Evolutionary conservation across 1,284 basidiomycete genomes (phyloP).

Genomic region (Moesziomyces sp.): DNA sequence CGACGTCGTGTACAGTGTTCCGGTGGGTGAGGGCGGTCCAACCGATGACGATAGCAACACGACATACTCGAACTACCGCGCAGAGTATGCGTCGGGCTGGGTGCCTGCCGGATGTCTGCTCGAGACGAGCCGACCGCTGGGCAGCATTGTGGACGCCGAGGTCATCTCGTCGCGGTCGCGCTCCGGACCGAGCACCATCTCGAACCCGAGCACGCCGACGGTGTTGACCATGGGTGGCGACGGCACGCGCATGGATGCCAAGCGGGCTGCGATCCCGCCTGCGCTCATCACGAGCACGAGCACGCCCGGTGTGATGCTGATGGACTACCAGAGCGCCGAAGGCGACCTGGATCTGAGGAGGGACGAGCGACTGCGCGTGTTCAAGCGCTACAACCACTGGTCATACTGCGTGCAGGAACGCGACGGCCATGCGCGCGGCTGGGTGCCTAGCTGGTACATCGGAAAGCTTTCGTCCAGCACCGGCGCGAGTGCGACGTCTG

Average conservation of each 20-base stretch:
- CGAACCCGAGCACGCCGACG: constrained; percentile 43
- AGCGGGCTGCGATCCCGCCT: constrained; percentile 78
- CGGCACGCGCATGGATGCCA: constrained; percentile 16
- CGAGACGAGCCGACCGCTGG: constrained; percentile 74
- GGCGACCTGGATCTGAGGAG: constrained; percentile 87
- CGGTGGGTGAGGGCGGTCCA: constrained; percentile 72
- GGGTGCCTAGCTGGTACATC: constrained; percentile 66
- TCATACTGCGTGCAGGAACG: constrained; percentile 74
- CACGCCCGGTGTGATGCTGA: constrained; percentile 90
- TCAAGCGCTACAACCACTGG: constrained; percentile 97
- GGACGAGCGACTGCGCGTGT: constrained; percentile 87
- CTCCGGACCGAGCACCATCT: constrained; percentile 28
- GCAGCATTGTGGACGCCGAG: constrained; percentile 62
- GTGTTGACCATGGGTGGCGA: constrained; percentile 10
- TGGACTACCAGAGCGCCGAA: constrained; percentile 86
- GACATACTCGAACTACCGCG: constrained; percentile 32
- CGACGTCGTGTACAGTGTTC: constrained; percentile 77
- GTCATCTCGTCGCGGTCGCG: constrained; percentile 6
- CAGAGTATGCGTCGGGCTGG: constrained; percentile 63
- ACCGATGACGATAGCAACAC: constrained; percentile 34
- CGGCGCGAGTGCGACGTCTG: background rate
- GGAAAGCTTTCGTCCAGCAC: constrained; percentile 38
- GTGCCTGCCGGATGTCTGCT: constrained; percentile 81
- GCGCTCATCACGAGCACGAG: constrained; percentile 89
- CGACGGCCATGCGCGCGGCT: constrained; percentile 56